Evolutionary conservation across 1,284 basidiomycete species (phyloP), one percentile per base, ranked within the genome.

Genomic region (Gastroboletus turbinatus): DNA sequence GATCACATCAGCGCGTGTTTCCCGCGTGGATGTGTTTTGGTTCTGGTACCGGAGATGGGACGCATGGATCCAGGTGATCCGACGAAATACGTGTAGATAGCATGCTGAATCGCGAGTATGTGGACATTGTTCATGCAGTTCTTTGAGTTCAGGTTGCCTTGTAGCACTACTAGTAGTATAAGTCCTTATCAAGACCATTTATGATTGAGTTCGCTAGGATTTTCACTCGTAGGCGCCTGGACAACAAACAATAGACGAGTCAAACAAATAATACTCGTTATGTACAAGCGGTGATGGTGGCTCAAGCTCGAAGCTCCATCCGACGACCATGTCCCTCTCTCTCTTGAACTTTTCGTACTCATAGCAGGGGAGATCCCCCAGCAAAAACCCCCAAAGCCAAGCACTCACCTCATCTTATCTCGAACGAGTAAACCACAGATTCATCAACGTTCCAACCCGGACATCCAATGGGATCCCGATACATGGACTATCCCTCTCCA

Each of bases 401-500:
- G 3, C 16, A 30, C 16, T n/a, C 45, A 19, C 5, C 29, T 19
- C 40, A 27, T 27, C 11, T 50, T 14, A 10, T 32, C 46, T 32
- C 27, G 10, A 50, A 25, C 49, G 29, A 32, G 49, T 11, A n/a
- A n/a, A 49, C 6, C 40, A n/a, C 29, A 46, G 43, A 38, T 4
- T 3, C 19, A 29, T 48, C 43, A 19, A 29, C 27, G 13, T 47
- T 49, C 23, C 19, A 13, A 49, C 21, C 9, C 0, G 3, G 25
- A 3, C 21, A 50, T 29, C 50, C 48, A 19, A 62, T 59, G 60
- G 45, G 17, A 25, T 40, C 56, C 0, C 25, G 60, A 42, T 35
- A 23, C 49, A 56, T 55, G 48, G 57, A 45, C 33, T 68, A 50
- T 57, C 51, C 64, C n/a, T 69, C 64, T 6, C 64, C 66, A 47